These are phyloP conservation scores for Penicilliopsis zonata DNA, from an alignment of 495 filamentous ascomycete genomes.

Conservation along the genomic window DNA sequence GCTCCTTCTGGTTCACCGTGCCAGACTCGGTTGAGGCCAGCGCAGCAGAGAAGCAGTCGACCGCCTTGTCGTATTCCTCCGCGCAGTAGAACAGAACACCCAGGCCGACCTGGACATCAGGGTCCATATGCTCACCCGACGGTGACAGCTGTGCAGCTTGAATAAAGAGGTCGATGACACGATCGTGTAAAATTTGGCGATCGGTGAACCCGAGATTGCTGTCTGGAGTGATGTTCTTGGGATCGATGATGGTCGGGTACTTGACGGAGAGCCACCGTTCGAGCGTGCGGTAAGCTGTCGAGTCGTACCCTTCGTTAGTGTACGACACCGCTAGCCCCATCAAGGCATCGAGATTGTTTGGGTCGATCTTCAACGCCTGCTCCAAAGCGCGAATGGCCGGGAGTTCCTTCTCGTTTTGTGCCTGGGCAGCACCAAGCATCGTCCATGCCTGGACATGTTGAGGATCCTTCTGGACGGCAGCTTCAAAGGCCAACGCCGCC, in stretches of 20 bases:
- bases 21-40: slow-evolving; percentile 73
- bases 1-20: slow-evolving; percentile 56
- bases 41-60: slow-evolving; percentile 93
- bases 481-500: slow-evolving; percentile 93
- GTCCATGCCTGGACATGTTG: slow-evolving; percentile 88
- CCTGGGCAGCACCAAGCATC: slow-evolving; percentile 79
- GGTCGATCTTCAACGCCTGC: slow-evolving; percentile 77
- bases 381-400: slow-evolving; percentile 97
- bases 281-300: slow-evolving; percentile 87
- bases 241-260: slow-evolving; percentile 69
- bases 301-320: slow-evolving; percentile 98
- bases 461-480: slow-evolving; percentile 80
- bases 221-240: slow-evolving; percentile 51
- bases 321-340: slow-evolving; percentile 98
- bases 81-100: slow-evolving; percentile 97
- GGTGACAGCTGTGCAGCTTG: slow-evolving; percentile 84
- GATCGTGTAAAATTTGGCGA: slow-evolving; percentile 78
- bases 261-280: slow-evolving; percentile 93
- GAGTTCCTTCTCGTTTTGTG: slow-evolving; percentile 96
- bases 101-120: slow-evolving; percentile 93
- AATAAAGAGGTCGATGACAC: slow-evolving; percentile 83
- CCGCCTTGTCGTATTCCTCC: slow-evolving; percentile 96
- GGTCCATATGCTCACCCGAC: slow-evolving; percentile 82
- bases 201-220: slow-evolving; percentile 85
- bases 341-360: slow-evolving; percentile 73